Evolutionary conservation across 1,139 yeast genomes (phyloP).

Genomic region (Candida pseudoviswanathii): DNA sequence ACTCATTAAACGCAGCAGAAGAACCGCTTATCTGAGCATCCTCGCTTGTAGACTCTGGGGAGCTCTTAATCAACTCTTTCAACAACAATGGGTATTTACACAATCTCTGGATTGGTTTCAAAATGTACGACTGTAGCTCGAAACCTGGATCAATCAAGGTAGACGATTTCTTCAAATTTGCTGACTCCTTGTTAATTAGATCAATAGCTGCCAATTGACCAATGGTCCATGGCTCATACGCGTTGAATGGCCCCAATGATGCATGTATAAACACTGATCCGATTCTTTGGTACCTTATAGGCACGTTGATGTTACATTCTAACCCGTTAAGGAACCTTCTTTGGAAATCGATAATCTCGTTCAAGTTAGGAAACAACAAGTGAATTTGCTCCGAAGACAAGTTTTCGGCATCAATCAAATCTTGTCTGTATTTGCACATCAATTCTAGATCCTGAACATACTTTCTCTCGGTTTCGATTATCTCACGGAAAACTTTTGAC

Average conservation of each 20-base stretch:
- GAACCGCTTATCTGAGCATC: slow-evolving; percentile 22
- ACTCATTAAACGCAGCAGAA: slow-evolving; percentile 66
- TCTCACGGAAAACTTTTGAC: slow-evolving; percentile 80
- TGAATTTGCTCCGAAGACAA: slow-evolving; percentile 81
- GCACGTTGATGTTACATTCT: slow-evolving; percentile 82
- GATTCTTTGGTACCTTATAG: slow-evolving; percentile 75
- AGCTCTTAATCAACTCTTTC: slow-evolving; percentile 69
- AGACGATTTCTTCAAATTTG: slow-evolving; percentile 57
- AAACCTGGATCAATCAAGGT: slow-evolving; percentile 79
- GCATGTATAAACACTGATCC: slow-evolving; percentile 88
- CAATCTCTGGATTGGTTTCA: slow-evolving; percentile 93
- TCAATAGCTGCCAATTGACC: slow-evolving; percentile 88
- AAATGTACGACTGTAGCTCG: slow-evolving; percentile 84
- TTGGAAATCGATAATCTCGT: slow-evolving; percentile 87
- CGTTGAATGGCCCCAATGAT: slow-evolving; percentile 73
- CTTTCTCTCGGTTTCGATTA: slow-evolving; percentile 87
- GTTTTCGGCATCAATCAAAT: slow-evolving; percentile 63
- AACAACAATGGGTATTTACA: slow-evolving; percentile 90
- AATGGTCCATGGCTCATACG: slow-evolving; percentile 89
- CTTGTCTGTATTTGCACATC: slow-evolving; percentile 66
- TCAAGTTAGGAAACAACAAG: slow-evolving; percentile 82
- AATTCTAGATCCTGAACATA: slow-evolving; percentile 89
- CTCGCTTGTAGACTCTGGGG: slow-evolving; percentile 33
- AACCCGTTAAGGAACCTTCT: slow-evolving; percentile 84
- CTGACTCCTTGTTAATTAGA: slow-evolving; percentile 66